Conservation (phyloP, 257 asterid genomes). For the Leptodermis oblonga region DNA sequence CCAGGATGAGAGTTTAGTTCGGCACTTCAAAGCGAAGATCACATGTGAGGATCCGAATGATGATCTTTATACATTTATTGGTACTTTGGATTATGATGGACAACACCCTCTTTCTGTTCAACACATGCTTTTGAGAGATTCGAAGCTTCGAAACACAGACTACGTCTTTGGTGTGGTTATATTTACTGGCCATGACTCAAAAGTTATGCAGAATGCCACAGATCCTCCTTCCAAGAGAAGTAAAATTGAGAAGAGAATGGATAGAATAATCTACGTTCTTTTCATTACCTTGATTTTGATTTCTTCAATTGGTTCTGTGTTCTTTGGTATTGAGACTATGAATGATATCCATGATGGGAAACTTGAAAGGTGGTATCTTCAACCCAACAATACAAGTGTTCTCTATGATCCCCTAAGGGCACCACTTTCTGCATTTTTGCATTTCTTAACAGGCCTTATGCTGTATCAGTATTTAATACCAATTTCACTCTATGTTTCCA, state of each 20-base stretch:
- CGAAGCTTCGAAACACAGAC: slow-evolving; percentile 83
- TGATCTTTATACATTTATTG: slow-evolving; percentile 82
- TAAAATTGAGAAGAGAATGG: slow-evolving; percentile 82
- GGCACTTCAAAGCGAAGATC: slow-evolving; percentile 58
- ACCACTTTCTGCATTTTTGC: slow-evolving; percentile 62
- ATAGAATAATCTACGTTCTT: slow-evolving; percentile 72
- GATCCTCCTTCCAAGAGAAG: slow-evolving; percentile 99
- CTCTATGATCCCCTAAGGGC: slow-evolving; percentile 60
- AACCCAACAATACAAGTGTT: slow-evolving; percentile 52
- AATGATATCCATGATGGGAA: slow-evolving; percentile 43
- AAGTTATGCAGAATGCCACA: slow-evolving; percentile 88
- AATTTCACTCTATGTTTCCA: slow-evolving; percentile 90
- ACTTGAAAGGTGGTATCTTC: slow-evolving; percentile 83
- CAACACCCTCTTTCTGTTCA: slow-evolving; percentile 74
- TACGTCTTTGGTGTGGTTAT: slow-evolving; percentile 68
- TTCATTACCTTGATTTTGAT: slow-evolving; percentile 62
- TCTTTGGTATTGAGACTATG: slow-evolving; percentile 67
- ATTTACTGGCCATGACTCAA: slow-evolving; percentile 92
- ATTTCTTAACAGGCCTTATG: slow-evolving; percentile 93
- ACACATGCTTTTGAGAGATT: slow-evolving; percentile 81
- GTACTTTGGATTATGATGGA: slow-evolving; percentile 49
- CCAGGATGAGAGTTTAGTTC: slow-evolving; percentile 45
- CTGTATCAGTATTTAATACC: slow-evolving; percentile 89
- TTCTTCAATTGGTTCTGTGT: slow-evolving; percentile 76
- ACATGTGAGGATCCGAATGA: slow-evolving; percentile 96